Conservation (phyloP, 2,329 filamentous ascomycete species). For the Neofusicoccum kwambonambiense region DNA sequence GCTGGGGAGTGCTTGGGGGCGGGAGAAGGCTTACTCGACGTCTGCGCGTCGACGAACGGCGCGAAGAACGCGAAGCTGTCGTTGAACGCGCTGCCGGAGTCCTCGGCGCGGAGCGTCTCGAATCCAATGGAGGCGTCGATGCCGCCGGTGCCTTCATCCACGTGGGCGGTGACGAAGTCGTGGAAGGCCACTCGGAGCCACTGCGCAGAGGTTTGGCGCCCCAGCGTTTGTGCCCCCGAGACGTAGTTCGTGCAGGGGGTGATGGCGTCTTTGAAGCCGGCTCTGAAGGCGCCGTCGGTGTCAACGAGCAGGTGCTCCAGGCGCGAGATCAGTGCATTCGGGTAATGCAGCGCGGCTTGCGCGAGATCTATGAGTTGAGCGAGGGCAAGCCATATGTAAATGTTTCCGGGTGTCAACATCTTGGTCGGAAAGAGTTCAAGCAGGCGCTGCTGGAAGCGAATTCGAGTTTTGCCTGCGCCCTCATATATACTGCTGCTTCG, state of each 20-base stretch:
- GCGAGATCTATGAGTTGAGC: background rate
- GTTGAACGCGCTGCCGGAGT: slow-evolving; percentile 34
- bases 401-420: too few relatives aligned
- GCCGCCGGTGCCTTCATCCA: slow-evolving; percentile 30
- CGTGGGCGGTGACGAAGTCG: slow-evolving; percentile 33
- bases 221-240: slow-evolving; percentile 18
- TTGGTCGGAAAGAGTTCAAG: too few relatives aligned
- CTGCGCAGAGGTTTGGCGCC: slow-evolving; percentile 25
- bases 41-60: slow-evolving; percentile 25
- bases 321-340: slow-evolving; percentile 14
- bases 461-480: too few relatives aligned
- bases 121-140: slow-evolving; percentile 37
- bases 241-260: slow-evolving; percentile 24
- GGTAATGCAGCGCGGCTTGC: slow-evolving; percentile 17
- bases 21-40: slow-evolving; percentile 14
- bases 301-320: slow-evolving; percentile 24
- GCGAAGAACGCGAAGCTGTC: slow-evolving; percentile 32
- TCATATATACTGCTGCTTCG: too few relatives aligned
- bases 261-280: slow-evolving; percentile 24
- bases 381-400: too few relatives aligned
- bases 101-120: slow-evolving; percentile 30
- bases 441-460: too few relatives aligned
- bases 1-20: too few relatives aligned
- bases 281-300: slow-evolving; percentile 23
- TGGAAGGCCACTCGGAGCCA: slow-evolving; percentile 38